Evolutionary conservation across 306 rosid species (phyloP).

Genomic region (Sophora flavescens): DNA sequence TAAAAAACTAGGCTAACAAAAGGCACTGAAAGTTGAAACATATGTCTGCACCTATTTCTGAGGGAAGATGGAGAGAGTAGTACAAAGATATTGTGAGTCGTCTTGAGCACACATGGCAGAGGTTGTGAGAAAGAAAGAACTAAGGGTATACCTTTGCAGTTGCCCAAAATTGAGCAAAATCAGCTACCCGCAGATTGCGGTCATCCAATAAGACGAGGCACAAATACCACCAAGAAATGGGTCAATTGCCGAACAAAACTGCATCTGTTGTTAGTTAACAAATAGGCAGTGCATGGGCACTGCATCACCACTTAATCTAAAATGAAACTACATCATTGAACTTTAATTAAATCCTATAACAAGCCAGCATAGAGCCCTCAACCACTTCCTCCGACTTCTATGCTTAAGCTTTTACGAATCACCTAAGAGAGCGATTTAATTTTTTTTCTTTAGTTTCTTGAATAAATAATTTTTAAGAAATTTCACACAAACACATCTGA

Average conservation of each 20-base stretch:
- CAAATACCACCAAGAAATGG: constrained; percentile 99
- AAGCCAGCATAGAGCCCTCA: constrained; percentile 55
- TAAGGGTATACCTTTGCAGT: constrained; percentile 95
- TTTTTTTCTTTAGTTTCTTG: constrained; percentile 25
- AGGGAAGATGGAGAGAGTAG: constrained; percentile 50
- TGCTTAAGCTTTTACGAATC: constrained; percentile 40
- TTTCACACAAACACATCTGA: constrained; percentile 42
- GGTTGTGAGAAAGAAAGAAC: constrained; percentile 78
- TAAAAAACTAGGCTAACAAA: constrained; percentile 18
- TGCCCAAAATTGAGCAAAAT: constrained; percentile 99
- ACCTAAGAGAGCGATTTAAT: constrained; percentile 33
- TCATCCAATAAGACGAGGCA: constrained; percentile 99
- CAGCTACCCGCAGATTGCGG: constrained; percentile 99
- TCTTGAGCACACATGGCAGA: constrained; percentile 83
- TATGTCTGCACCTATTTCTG: constrained; percentile 46
- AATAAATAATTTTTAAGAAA: constrained; percentile 39
- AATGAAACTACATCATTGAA: constrained; percentile 70
- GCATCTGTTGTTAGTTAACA: constrained; percentile 94
- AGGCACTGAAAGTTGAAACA: constrained; percentile 6
- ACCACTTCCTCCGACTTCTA: constrained; percentile 49
- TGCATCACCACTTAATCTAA: constrained; percentile 80
- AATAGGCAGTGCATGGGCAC: constrained; percentile 93
- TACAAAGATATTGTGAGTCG: constrained; percentile 57
- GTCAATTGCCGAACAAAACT: constrained; percentile 97
- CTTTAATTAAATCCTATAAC: constrained; percentile 53